Conservation (phyloP, 225 moss, liverwort and hornwort genomes). For the Polytrichum commune region DNA sequence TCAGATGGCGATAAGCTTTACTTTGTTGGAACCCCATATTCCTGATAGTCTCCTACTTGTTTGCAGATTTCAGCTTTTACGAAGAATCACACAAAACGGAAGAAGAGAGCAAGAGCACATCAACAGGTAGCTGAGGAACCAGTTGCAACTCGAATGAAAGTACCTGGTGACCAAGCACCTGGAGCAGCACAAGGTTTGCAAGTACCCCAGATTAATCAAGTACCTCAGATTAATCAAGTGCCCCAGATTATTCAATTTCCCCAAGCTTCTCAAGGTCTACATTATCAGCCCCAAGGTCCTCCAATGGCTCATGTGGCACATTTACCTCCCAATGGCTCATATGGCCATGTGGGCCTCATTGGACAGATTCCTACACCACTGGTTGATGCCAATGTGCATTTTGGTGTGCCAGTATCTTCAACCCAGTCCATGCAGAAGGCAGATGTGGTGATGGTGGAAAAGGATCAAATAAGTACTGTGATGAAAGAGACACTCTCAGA, state of each 20-base stretch:
- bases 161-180: conserved; percentile 24
- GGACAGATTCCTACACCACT: conserved; percentile 22
- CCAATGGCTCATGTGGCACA: conserved; percentile 22
- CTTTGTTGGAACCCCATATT: not conserved
- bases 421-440: conserved; percentile 23
- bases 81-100: conserved; percentile 37
- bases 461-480: not conserved
- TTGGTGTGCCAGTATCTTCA: conserved; percentile 13
- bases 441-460: conserved; percentile 15
- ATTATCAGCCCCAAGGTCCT: conserved; percentile 9
- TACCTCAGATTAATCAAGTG: conserved; percentile 1
- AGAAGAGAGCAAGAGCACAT: conserved; percentile 40
- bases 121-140: conserved; percentile 38
- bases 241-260: not conserved
- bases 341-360: conserved; percentile 18
- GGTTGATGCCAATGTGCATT: conserved; percentile 30
- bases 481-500: not conserved
- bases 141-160: conserved; percentile 39
- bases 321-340: not conserved
- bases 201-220: conserved; percentile 12
- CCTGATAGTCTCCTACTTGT: not conserved
- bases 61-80: conserved; percentile 36
- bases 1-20: too few relatives aligned
- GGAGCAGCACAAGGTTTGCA: conserved; percentile 22
- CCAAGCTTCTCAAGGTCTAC: not conserved